Evolutionary conservation across 2,329 filamentous ascomycete genomes (phyloP).

Genomic region (Macroventuria anomochaeta): DNA sequence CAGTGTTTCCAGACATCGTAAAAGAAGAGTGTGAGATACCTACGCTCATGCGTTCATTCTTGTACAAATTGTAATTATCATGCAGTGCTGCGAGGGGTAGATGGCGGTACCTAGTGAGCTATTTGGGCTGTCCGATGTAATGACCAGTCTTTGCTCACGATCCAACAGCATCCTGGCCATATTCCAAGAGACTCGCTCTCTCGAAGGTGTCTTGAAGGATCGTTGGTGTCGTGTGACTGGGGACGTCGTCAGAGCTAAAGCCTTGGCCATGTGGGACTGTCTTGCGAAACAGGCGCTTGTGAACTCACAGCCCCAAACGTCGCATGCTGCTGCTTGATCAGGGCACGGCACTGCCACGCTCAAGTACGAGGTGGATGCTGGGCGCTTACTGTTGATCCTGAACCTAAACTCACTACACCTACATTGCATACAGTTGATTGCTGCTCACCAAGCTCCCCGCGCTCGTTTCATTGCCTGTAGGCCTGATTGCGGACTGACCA

Average conservation of each 20-base stretch:
- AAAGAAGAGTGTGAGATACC: no score
- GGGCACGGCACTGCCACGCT: slow-evolving; percentile 6
- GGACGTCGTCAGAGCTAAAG: not conserved
- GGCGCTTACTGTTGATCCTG: not conserved
- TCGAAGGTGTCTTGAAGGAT: not conserved
- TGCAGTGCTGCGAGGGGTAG: no score
- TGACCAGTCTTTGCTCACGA: no score
- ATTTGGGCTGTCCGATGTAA: no score
- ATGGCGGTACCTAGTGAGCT: no score
- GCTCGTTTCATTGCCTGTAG: not conserved
- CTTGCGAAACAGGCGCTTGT: not conserved
- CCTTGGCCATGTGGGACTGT: slow-evolving; percentile 10
- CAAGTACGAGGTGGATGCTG: not conserved
- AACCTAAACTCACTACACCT: not conserved
- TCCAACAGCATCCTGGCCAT: no score
- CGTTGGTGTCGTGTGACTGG: not conserved
- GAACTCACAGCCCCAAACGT: slow-evolving; percentile 4
- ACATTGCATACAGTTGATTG: not conserved
- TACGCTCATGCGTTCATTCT: no score
- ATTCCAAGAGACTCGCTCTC: no score
- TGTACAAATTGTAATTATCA: no score
- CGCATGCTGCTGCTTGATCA: slow-evolving; percentile 1
- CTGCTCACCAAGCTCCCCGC: not conserved
- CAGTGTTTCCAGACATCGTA: no score
- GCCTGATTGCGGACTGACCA: slow-evolving; percentile 13